A percentile compares a stretch with the other conserved stretches of the same genome.
Evolutionary conservation across 2,329 filamentous ascomycete species (phyloP).

Genomic region (Microsporum audouinii): DNA sequence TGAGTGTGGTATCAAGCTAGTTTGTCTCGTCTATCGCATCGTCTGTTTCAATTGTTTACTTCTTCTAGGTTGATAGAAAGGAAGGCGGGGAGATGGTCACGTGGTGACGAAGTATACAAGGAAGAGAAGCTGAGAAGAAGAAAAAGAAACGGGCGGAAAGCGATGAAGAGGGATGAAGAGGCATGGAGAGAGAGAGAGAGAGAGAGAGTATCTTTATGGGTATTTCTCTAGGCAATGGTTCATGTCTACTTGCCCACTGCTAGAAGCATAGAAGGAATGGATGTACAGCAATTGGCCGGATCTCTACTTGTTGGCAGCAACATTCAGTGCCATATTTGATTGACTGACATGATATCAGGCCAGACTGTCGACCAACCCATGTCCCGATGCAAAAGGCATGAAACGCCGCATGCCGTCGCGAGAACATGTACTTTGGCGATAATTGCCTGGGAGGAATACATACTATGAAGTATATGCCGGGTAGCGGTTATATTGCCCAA

Average conservation of each 20-base stretch:
- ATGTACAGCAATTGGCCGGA: too few relatives aligned
- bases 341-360: background rate
- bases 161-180: too few relatives aligned
- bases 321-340: background rate
- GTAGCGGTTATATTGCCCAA: background rate
- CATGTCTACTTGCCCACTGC: too few relatives aligned
- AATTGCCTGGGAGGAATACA: background rate
- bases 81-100: background rate
- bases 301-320: too few relatives aligned
- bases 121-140: too few relatives aligned
- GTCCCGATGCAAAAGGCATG: background rate
- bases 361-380: background rate
- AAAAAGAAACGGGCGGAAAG: background rate
- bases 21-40: background rate
- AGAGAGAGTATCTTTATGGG: too few relatives aligned
- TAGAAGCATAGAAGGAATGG: too few relatives aligned
- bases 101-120: background rate
- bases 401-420: background rate
- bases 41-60: background rate
- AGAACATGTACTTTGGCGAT: too few relatives aligned
- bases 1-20: background rate
- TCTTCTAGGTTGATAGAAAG: background rate
- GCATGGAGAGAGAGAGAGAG: too few relatives aligned
- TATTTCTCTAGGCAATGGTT: too few relatives aligned
- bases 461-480: too few relatives aligned